A percentile compares a stretch with the other conserved stretches of the same genome.
phyloP scores from a whole-genome alignment of 306 rosid genomes.

The Purshia tridentata region DNA sequence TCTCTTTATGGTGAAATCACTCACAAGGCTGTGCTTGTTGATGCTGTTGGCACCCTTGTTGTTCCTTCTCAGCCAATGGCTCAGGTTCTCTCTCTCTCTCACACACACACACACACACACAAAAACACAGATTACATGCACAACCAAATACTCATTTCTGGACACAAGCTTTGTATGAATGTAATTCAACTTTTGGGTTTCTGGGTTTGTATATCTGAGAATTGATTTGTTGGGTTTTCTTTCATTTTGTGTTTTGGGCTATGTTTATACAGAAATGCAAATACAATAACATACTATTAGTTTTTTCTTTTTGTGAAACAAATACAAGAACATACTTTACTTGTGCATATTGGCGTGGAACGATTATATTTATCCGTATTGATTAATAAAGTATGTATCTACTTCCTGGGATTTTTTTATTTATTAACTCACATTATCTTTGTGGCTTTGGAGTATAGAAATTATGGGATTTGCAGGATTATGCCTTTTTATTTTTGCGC shows the following conservation, averaged over 20 bases:
- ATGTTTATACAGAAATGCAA: neutral
- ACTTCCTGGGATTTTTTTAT: neutral
- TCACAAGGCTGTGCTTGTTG: slow-evolving; percentile 88
- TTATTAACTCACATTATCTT: neutral
- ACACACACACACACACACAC: neutral
- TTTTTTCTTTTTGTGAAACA: neutral
- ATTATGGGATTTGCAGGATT: neutral
- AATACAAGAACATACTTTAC: neutral
- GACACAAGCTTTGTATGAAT: neutral
- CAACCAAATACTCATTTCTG: neutral
- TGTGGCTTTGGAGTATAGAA: neutral
- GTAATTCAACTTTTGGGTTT: neutral
- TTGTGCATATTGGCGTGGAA: neutral
- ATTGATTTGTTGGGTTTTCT: neutral
- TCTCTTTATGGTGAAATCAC: slow-evolving; percentile 84
- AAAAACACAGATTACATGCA: neutral
- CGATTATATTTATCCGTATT: neutral
- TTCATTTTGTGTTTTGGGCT: neutral
- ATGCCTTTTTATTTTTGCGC: neutral
- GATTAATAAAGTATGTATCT: neutral
- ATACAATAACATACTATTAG: neutral
- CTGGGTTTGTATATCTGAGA: neutral
- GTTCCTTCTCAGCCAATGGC: slow-evolving; percentile 99
- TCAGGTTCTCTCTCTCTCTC: slow-evolving; percentile 44
- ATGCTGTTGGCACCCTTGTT: slow-evolving; percentile 92